These are phyloP conservation scores for Iberis pinnata DNA, from an alignment of 345 rosid genomes.

Conservation along the genomic window DNA sequence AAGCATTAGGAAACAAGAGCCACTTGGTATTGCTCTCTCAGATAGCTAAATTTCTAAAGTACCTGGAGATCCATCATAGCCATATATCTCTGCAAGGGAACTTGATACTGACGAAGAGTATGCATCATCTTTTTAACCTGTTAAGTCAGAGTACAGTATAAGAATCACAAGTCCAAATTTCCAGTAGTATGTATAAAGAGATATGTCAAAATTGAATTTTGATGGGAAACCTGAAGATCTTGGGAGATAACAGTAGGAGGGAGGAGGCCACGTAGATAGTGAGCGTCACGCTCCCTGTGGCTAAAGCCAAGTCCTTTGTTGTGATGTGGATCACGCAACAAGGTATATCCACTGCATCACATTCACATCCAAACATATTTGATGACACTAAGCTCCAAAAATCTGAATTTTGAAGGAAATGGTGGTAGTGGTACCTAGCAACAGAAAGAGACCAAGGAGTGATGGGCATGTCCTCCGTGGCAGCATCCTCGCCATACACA, in stretches of 20 bases:
- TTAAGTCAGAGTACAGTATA: not conserved
- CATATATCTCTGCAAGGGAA: slow-evolving; percentile 90
- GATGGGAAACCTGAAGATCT: slow-evolving; percentile 75
- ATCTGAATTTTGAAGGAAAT: not conserved
- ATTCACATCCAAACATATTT: not conserved
- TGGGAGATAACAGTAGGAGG: slow-evolving; percentile 84
- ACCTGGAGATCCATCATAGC: slow-evolving; percentile 99
- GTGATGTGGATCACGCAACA: slow-evolving; percentile 94
- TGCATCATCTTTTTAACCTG: slow-evolving; percentile 92
- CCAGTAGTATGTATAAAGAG: not conserved
- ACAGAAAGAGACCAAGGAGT: slow-evolving; percentile 83
- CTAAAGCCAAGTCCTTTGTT: slow-evolving; percentile 93
- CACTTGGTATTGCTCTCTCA: not conserved
- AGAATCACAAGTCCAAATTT: not conserved
- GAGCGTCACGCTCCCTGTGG: slow-evolving; percentile 77
- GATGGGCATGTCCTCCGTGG: slow-evolving; percentile 63
- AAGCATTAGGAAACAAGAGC: not conserved
- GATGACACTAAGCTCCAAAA: not conserved
- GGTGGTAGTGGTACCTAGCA: slow-evolving; percentile 85
- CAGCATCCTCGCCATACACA: slow-evolving; percentile 59
- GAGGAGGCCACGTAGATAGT: slow-evolving; percentile 88
- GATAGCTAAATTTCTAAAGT: not conserved
- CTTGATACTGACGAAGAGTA: slow-evolving; percentile 74
- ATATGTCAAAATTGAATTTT: not conserved
- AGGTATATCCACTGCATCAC: slow-evolving; percentile 68